These are phyloP conservation scores for Penicillium sp. DNA, from an alignment of 2,329 filamentous ascomycete genomes.

Conservation along the genomic window DNA sequence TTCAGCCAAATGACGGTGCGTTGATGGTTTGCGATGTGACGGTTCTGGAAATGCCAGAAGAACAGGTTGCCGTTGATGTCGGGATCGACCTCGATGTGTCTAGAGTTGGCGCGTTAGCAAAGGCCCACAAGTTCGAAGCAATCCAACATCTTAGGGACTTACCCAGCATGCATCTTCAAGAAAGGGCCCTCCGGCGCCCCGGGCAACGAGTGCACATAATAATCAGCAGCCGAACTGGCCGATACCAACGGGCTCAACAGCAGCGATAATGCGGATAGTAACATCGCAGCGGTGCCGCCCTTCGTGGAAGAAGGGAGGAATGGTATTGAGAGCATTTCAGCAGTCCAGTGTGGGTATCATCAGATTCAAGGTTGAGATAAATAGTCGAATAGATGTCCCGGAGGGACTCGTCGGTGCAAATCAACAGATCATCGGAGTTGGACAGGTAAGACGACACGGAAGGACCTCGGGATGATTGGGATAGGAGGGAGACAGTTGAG, in stretches of 20 bases:
- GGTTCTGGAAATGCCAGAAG: constrained; percentile 97
- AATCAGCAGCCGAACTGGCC: constrained; percentile 71
- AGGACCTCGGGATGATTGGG: background rate
- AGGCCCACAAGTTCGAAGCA: background rate
- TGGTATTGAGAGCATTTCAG: constrained; percentile 22
- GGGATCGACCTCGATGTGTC: constrained; percentile 85
- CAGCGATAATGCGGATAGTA: constrained; percentile 29
- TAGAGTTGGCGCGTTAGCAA: constrained; percentile 38
- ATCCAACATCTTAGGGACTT: constrained; percentile 37
- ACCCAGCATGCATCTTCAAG: constrained; percentile 98
- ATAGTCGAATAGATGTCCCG: constrained; percentile 13
- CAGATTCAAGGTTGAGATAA: constrained; percentile 1
- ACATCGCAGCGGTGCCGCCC: constrained; percentile 15
- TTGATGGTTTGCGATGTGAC: constrained; percentile 87
- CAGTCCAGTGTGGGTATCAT: background rate
- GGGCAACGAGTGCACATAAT: constrained; percentile 81
- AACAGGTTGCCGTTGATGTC: constrained; percentile 90
- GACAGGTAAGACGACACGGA: background rate
- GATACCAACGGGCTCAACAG: constrained; percentile 25
- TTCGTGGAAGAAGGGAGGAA: constrained; percentile 14
- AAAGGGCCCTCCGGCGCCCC: constrained; percentile 75
- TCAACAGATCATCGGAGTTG: constrained; percentile 20
- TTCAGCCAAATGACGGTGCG: constrained; percentile 96
- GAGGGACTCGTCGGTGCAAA: constrained; percentile 13
- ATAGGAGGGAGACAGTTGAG: background rate